Percentiles rank a stretch among this genome's conserved stretches.
Evolutionary conservation across 2,329 filamentous ascomycete species (phyloP).

Genomic region (Pseudomassariella vexata): DNA sequence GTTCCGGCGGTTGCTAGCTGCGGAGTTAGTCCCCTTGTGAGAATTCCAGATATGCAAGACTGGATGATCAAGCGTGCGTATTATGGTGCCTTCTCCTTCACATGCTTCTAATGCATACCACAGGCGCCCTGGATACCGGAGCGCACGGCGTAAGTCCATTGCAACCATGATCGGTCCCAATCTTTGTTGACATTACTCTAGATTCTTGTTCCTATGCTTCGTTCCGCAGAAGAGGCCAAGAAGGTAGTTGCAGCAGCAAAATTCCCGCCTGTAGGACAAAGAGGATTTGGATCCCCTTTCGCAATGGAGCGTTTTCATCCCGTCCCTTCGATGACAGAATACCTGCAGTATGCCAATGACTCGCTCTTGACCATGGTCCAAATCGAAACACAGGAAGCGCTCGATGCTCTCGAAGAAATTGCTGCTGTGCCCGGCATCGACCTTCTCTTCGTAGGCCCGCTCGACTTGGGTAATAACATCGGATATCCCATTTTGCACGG

Average conservation of each 20-base stretch:
- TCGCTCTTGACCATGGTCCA: constrained; percentile 60
- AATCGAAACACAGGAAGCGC: constrained; percentile 60
- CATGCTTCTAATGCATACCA: constrained; percentile 13
- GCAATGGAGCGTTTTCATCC: constrained; percentile 43
- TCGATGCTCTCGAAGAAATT: constrained; percentile 56
- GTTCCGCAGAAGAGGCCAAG: constrained; percentile 46
- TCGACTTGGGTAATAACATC: constrained; percentile 60
- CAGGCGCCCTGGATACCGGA: constrained; percentile 52
- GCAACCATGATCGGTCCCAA: neutral
- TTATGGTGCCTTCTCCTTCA: neutral
- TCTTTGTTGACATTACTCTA: constrained; percentile 13
- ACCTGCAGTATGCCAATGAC: constrained; percentile 50
- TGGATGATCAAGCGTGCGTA: constrained; percentile 52
- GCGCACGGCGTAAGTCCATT: constrained; percentile 44
- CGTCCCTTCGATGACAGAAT: constrained; percentile 44
- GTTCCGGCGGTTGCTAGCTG: constrained; percentile 50
- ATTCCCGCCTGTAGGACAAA: constrained; percentile 48
- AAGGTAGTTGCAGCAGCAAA: constrained; percentile 46
- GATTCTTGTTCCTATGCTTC: constrained; percentile 48
- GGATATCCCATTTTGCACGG: constrained; percentile 56
- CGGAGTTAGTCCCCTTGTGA: constrained; percentile 48
- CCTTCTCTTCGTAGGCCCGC: constrained; percentile 61
- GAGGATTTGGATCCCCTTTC: constrained; percentile 53
- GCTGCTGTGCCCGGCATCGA: constrained; percentile 55
- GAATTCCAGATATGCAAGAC: constrained; percentile 50